phyloP scores from a whole-genome alignment of 2,329 filamentous ascomycete genomes.

The Epichloe coenophiala region DNA sequence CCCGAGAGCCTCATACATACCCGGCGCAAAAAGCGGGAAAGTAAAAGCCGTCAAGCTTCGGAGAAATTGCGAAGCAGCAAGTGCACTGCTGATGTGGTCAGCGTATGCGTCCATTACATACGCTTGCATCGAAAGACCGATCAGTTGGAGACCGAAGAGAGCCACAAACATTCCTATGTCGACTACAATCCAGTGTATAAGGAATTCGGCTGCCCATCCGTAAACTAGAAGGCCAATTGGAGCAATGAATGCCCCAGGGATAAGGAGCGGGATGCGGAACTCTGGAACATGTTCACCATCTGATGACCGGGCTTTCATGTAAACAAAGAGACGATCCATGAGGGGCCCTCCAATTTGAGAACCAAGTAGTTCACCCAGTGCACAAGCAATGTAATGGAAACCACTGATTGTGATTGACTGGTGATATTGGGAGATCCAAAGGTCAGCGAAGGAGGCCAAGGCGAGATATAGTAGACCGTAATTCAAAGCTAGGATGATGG shows the following conservation, averaged over 20 bases:
- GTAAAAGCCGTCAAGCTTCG: conserved; percentile 28
- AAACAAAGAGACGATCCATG: conserved; percentile 25
- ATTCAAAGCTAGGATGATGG: conserved; percentile 41
- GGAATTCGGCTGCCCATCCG: conserved; percentile 28
- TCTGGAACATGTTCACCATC: conserved; percentile 9
- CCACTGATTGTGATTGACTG: conserved; percentile 45
- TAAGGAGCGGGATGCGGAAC: conserved; percentile 13
- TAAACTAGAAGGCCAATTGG: conserved; percentile 26
- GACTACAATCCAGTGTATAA: conserved; percentile 24
- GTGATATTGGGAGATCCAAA: conserved; percentile 43
- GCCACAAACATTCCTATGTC: conserved; percentile 22
- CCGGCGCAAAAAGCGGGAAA: conserved; percentile 34
- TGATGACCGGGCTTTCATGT: neutral
- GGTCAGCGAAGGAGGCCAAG: conserved; percentile 44
- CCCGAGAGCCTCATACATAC: conserved; percentile 13
- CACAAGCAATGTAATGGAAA: conserved; percentile 50
- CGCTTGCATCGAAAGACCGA: conserved; percentile 21
- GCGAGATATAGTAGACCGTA: conserved; percentile 53
- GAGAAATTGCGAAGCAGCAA: conserved; percentile 32
- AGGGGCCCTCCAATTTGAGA: conserved; percentile 31
- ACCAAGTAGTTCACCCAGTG: conserved; percentile 46
- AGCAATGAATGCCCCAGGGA: conserved; percentile 28
- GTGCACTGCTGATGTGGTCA: conserved; percentile 31
- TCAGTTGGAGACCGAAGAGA: conserved; percentile 20
- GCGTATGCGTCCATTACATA: conserved; percentile 30